Conservation (phyloP, 2,329 filamentous ascomycete genomes). For the Pseudogymnoascus sp. region DNA sequence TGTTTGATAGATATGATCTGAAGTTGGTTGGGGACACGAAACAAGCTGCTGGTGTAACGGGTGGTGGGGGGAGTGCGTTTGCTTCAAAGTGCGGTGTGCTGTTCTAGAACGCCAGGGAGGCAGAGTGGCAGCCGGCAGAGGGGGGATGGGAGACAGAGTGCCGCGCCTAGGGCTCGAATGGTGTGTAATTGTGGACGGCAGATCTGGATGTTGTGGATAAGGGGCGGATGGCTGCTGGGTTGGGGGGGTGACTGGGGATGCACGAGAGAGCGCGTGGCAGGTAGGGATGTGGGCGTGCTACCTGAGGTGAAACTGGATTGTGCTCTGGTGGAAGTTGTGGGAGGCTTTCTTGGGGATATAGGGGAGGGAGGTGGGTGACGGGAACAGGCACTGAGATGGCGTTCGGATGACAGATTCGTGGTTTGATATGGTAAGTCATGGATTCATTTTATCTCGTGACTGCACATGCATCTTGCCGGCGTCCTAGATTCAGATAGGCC, state of each 20-base stretch:
- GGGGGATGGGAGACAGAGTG: background rate
- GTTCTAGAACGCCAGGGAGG: background rate
- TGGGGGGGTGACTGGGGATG: background rate
- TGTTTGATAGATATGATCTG: background rate
- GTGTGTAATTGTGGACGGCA: background rate
- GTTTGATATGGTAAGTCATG: background rate
- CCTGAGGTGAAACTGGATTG: background rate
- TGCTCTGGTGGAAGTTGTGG: background rate
- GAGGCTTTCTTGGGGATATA: background rate
- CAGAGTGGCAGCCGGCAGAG: background rate
- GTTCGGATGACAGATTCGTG: background rate
- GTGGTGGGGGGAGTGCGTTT: background rate
- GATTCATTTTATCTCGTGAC: background rate
- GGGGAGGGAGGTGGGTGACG: background rate
- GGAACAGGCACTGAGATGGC: background rate
- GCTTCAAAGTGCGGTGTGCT: background rate
- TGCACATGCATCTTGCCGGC: background rate
- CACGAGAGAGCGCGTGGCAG: conserved; percentile 4
- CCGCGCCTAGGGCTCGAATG: background rate
- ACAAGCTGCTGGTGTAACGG: background rate
- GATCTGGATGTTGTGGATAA: background rate
- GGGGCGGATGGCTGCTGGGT: background rate
- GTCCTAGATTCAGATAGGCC: background rate
- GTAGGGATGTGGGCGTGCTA: background rate
- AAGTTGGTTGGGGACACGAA: no score